These are phyloP conservation scores for Polyrhizophydium stewartii DNA, from an alignment of 371 early-diverging fungal species.

Conservation along the genomic window DNA sequence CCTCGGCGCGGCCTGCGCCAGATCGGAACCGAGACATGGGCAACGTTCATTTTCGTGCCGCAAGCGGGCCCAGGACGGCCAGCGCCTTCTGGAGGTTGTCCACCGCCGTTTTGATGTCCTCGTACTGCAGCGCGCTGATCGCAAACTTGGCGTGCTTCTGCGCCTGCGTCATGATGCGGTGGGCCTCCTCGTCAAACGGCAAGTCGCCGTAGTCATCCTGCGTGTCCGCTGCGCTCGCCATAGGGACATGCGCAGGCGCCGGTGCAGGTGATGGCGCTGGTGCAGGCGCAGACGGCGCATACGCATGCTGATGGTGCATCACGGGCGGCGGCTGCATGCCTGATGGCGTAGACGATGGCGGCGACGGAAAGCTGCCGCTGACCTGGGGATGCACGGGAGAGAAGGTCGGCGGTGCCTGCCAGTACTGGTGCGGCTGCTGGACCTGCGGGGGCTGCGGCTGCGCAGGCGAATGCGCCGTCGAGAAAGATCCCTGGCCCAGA, in stretches of 20 bases:
- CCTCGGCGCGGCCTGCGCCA: background rate
- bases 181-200: background rate
- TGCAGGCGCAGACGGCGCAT: background rate
- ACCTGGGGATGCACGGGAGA: background rate
- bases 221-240: too few relatives aligned
- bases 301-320: too few relatives aligned
- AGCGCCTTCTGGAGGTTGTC: slow-evolving; percentile 78
- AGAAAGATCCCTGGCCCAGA: too few relatives aligned
- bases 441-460: background rate
- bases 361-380: too few relatives aligned
- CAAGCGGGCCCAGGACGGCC: slow-evolving; percentile 16
- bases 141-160: slow-evolving; percentile 91
- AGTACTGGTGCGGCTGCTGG: background rate
- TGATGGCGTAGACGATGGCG: too few relatives aligned
- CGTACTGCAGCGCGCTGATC: slow-evolving; percentile 91
- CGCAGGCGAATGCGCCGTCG: background rate
- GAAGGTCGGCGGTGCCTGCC: background rate
- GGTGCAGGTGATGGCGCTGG: background rate
- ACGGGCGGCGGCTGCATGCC: too few relatives aligned
- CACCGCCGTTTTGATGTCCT: slow-evolving; percentile 83
- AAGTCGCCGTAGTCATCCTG: background rate
- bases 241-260: background rate
- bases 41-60: background rate
- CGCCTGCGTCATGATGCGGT: slow-evolving; percentile 59
- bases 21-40: background rate